Evolutionary conservation across 2,329 filamentous ascomycete species (phyloP).

Genomic region (Harringtonia lauricola): DNA sequence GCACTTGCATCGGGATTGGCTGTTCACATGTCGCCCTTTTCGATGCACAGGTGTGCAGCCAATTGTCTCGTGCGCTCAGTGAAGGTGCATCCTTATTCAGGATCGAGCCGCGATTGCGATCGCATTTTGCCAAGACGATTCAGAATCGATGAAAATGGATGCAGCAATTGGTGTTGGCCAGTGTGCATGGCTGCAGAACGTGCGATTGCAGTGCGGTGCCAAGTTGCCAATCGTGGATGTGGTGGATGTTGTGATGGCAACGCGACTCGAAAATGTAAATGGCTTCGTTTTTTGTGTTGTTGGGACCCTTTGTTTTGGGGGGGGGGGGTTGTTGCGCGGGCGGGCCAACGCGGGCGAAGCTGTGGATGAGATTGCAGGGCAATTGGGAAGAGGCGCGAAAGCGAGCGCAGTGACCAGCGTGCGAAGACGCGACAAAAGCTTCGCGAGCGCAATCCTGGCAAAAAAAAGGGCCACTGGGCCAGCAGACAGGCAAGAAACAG

Average conservation of each 20-base stretch:
- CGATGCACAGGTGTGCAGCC: too few relatives aligned
- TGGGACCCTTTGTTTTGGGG: not conserved
- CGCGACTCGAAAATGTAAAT: not conserved
- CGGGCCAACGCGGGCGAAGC: constrained; percentile 5
- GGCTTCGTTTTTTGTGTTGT: constrained; percentile 3
- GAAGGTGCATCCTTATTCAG: too few relatives aligned
- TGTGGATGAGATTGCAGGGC: not conserved
- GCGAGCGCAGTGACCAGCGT: not conserved
- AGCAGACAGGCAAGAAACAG: not conserved
- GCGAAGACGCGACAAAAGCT: not conserved
- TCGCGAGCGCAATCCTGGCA: not conserved
- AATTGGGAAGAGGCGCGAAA: not conserved
- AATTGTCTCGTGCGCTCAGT: too few relatives aligned
- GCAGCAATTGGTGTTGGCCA: not conserved
- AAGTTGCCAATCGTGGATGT: not conserved
- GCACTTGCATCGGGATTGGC: too few relatives aligned
- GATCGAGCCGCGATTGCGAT: too few relatives aligned
- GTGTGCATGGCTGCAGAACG: too few relatives aligned
- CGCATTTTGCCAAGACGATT: too few relatives aligned
- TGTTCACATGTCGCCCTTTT: too few relatives aligned
- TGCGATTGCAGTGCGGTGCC: not conserved
- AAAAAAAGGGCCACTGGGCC: not conserved
- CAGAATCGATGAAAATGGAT: too few relatives aligned
- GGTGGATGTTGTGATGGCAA: constrained; percentile 3
- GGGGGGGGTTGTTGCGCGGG: constrained; percentile 6